Evolutionary conservation across 225 moss, liverwort and hornwort species (phyloP), one percentile per base, ranked within the genome.

Genomic region (Takakia lepidozioides): DNA sequence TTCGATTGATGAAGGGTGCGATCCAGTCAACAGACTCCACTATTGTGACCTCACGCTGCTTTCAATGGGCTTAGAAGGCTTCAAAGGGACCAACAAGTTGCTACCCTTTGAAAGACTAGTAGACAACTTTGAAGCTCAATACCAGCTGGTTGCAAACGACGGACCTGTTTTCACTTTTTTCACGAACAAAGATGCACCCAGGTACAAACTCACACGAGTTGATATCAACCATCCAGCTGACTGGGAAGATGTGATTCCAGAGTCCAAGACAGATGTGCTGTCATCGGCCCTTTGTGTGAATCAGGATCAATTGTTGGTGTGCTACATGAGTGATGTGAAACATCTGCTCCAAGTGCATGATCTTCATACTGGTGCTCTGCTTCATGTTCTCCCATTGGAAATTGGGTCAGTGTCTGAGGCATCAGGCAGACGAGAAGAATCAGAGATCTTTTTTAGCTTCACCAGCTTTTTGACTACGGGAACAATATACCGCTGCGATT

Each of bases 11-110:
- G 87, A 84, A 40, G 92, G 92, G 43, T 92, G 92, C 51, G 92
- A 92, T 48, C 84, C 84, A 24, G 87, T 92, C 19, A 92, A 92
- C 48, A 75, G 82, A 26, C 72, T 87, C 25, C 84, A 79, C 46
- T 84, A 76, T 49, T 74, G 62, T 56, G 82, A 92, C 59, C 82
- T 92, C 24, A 70, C 76, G 2, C n/a, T n/a, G n/a, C n/a, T n/a
- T n/a, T n/a, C n/a, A n/a, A n/a, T n/a, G n/a, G n/a, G n/a, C n/a
- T n/a, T n/a, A n/a, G n/a, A n/a, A n/a, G n/a, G n/a, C n/a, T n/a
- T n/a, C 50, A 75, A 29, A 41, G 65, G 70, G 37, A 61, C 25
- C 47, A 57, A 49, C 23, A 18, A 45, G 25, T 51, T 75, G 38
- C 55, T 75, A 3, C 75, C 75, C 27, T 70, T 75, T 25, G 36